Evolutionary conservation across 306 rosid genomes (phyloP).

Genomic region (Quercus bicolor): DNA sequence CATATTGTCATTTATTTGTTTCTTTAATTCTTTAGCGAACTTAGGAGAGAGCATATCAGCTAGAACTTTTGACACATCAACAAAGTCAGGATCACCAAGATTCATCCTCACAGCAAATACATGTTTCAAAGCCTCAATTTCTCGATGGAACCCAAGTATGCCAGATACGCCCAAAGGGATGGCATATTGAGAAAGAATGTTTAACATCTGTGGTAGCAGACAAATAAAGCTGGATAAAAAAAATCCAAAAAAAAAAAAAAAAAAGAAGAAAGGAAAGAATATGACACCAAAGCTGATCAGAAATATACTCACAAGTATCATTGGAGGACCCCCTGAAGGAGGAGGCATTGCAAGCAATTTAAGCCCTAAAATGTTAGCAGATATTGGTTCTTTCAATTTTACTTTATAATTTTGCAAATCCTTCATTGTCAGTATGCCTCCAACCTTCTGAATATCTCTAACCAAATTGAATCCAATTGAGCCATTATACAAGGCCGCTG

Average conservation of each 20-base stretch:
- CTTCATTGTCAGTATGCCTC: constrained; percentile 59
- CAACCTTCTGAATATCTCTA: constrained; percentile 56
- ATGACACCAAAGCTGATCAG: not conserved
- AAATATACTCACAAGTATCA: constrained; percentile 63
- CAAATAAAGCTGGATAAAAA: constrained; percentile 7
- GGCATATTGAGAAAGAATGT: constrained; percentile 65
- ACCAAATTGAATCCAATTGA: constrained; percentile 52
- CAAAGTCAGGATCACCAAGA: constrained; percentile 85
- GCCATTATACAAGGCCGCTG: constrained; percentile 56
- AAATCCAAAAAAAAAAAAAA: accelerated
- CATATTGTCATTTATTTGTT: constrained; percentile 55
- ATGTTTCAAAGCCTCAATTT: constrained; percentile 80
- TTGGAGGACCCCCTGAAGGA: constrained; percentile 81
- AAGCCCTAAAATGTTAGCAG: constrained; percentile 44
- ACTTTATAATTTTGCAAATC: constrained; percentile 58
- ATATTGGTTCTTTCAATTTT: constrained; percentile 43
- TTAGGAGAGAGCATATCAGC: constrained; percentile 73
- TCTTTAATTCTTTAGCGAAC: constrained; percentile 57
- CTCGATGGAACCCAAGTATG: constrained; percentile 63
- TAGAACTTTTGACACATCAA: constrained; percentile 49
- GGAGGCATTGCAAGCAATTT: constrained; percentile 74
- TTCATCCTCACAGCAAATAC: constrained; percentile 69
- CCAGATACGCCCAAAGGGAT: constrained; percentile 60
- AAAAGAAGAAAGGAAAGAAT: not conserved
- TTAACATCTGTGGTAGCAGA: constrained; percentile 51